phyloP scores from a whole-genome alignment of 495 filamentous ascomycete genomes.

The Aspergillus panamensis region DNA sequence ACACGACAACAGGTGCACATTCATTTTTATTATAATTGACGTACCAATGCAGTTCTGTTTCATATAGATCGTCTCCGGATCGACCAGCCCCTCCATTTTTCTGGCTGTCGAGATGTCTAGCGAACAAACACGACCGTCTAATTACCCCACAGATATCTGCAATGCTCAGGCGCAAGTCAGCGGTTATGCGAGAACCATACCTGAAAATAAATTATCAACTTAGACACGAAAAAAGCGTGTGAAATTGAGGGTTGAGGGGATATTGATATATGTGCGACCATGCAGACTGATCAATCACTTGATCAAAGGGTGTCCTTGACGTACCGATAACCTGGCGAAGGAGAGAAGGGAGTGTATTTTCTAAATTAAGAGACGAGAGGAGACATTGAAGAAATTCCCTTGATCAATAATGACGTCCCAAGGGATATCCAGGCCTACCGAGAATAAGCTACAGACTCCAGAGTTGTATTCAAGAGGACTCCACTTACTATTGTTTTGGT shows the following conservation, averaged over 20 bases:
- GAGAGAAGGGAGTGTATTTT: neutral
- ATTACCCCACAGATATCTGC: slow-evolving; percentile 10
- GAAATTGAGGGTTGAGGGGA: neutral
- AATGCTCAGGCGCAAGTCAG: neutral
- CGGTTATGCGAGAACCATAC: neutral
- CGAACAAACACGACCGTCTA: slow-evolving; percentile 2
- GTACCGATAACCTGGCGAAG: slow-evolving; percentile 4
- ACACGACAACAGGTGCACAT: neutral
- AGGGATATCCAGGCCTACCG: slow-evolving; percentile 8
- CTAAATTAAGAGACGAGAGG: slow-evolving; percentile 1
- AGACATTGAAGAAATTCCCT: slow-evolving; percentile 4
- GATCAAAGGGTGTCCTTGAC: slow-evolving; percentile 6
- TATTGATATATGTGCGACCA: neutral
- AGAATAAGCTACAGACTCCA: slow-evolving; percentile 2
- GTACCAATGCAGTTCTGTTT: slow-evolving; percentile 92
- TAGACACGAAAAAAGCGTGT: neutral
- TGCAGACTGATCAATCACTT: neutral
- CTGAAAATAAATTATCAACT: neutral
- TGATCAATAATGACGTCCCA: slow-evolving; percentile 3
- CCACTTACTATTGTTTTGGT: slow-evolving; percentile 20
- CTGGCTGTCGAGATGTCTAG: slow-evolving; percentile 8
- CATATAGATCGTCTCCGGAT: slow-evolving; percentile 85
- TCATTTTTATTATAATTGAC: slow-evolving; percentile 20
- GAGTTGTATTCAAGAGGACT: slow-evolving; percentile 1
- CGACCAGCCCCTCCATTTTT: slow-evolving; percentile 50